Evolutionary conservation across 1,284 basidiomycete species (phyloP).

Genomic region (Trametes polyzona): DNA sequence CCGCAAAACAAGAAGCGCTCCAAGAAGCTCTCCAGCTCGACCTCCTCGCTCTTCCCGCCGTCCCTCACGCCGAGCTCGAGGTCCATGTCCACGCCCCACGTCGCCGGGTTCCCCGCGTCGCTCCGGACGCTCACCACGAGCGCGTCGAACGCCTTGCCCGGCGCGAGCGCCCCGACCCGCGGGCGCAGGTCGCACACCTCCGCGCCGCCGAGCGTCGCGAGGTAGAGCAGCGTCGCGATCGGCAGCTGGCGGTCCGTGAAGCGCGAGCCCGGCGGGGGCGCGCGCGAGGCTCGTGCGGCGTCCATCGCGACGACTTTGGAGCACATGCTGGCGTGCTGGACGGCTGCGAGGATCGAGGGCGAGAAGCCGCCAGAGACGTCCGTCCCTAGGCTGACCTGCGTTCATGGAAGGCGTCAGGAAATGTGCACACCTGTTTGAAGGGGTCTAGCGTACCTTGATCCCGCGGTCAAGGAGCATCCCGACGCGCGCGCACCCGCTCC

Average conservation of each 20-base stretch:
- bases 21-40: slow-evolving; percentile 53
- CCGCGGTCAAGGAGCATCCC: slow-evolving; percentile 82
- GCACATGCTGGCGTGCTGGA: slow-evolving; percentile 84
- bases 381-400: slow-evolving; percentile 85
- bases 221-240: slow-evolving; percentile 81
- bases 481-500: slow-evolving; percentile 83
- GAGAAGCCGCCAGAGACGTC: slow-evolving; percentile 92
- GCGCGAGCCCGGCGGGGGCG: slow-evolving; percentile 22
- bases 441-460: slow-evolving; percentile 67
- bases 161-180: slow-evolving; percentile 78
- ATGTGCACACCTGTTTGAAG: neutral
- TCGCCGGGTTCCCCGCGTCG: slow-evolving; percentile 58
- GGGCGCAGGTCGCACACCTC: slow-evolving; percentile 76
- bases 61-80: slow-evolving; percentile 34
- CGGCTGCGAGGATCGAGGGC: slow-evolving; percentile 80
- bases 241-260: slow-evolving; percentile 72
- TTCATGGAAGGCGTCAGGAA: neutral
- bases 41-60: slow-evolving; percentile 26
- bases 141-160: slow-evolving; percentile 92
- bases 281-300: neutral
- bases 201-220: slow-evolving; percentile 93
- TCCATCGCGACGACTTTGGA: slow-evolving; percentile 74
- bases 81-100: slow-evolving; percentile 58
- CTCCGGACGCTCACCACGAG: slow-evolving; percentile 63
- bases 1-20: slow-evolving; percentile 83